These are phyloP conservation scores for Vitis cinerea DNA, from an alignment of 164 flowering plant species.

Conservation along the genomic window DNA sequence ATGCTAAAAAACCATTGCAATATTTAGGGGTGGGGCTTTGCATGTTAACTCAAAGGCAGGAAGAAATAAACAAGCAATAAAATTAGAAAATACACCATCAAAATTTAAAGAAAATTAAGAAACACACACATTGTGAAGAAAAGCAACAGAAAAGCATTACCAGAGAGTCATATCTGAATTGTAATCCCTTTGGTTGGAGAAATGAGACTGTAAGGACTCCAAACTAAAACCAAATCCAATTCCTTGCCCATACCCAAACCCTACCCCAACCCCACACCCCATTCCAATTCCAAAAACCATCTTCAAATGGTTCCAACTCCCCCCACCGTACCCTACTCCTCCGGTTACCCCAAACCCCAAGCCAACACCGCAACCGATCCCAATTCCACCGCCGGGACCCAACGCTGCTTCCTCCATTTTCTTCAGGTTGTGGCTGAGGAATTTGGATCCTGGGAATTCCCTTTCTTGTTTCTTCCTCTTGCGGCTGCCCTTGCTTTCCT, in stretches of 20 bases:
- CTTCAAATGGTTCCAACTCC: conserved; percentile 50
- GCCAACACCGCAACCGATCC: conserved; percentile 8
- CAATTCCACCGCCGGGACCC: conserved; percentile 65
- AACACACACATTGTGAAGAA: no score
- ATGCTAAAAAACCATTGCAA: no score
- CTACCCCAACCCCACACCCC: conserved; percentile 62
- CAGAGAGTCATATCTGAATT: conserved; percentile 11
- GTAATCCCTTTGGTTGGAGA: conserved; percentile 13
- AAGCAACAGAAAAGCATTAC: background rate
- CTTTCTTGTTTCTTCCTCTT: conserved; percentile 20
- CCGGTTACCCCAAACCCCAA: conserved; percentile 44
- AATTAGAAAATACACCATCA: no score
- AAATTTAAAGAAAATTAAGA: no score
- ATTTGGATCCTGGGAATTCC: conserved; percentile 30
- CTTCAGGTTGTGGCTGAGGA: conserved; percentile 24
- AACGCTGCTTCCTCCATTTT: conserved; percentile 23
- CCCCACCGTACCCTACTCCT: conserved; percentile 47
- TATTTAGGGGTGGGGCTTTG: no score
- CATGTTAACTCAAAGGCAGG: no score
- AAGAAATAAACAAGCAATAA: no score
- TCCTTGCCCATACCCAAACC: conserved; percentile 61
- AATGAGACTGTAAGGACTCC: conserved; percentile 22
- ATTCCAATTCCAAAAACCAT: conserved; percentile 52
- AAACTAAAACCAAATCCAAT: conserved; percentile 37
- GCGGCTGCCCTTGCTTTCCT: conserved; percentile 10